Evolutionary conservation across 2,329 filamentous ascomycete species (phyloP), one percentile per base, ranked within the genome.

Genomic region (Dothistroma septosporum): DNA sequence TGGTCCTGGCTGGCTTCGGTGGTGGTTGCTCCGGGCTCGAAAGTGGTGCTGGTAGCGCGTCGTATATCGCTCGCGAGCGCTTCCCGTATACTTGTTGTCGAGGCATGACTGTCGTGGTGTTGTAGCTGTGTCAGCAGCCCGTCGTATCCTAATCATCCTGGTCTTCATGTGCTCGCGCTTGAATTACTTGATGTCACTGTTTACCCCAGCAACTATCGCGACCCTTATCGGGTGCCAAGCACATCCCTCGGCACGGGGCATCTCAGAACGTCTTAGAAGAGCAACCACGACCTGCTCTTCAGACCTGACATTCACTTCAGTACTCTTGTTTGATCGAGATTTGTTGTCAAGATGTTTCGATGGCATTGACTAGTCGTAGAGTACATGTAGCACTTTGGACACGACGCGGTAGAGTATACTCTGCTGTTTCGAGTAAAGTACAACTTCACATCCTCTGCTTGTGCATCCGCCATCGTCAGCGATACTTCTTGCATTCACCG

Each of bases 71-170:
- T 61, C 67, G 66, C 24, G 72, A 67, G n/a, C 73, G 72, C 65
- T 76, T 77, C 28, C 76, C 76, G 60, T 78, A 78, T 5, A 75
- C 73, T 58, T 74, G 66, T 57, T 72, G 73, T 2, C 70, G 69
- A 54, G 72, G 73, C 71, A 75, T 75, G 12, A 50, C 46, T 50
- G 47, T 28, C 41, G 41, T n/a, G 14, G n/a, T 19, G 8, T 9
- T 44, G 16, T 19, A n/a, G 41, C n/a, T n/a, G 41, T 44, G 4
- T 44, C 41, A n/a, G 41, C 16, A 28, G 47, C 12, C 19, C 12
- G 1, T 31, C 19, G 47, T 50, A 21, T 28, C 12, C 3, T 21
- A 4, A 50, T 2, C 47, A 28, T 31, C 21, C 28, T 24, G 47
- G 52, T 32, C 52, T 54, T n/a, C 21, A 22, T 24, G 35, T 55